Evolutionary conservation across 2,329 filamentous ascomycete species (phyloP).

Genomic region (Colletotrichum siamense): DNA sequence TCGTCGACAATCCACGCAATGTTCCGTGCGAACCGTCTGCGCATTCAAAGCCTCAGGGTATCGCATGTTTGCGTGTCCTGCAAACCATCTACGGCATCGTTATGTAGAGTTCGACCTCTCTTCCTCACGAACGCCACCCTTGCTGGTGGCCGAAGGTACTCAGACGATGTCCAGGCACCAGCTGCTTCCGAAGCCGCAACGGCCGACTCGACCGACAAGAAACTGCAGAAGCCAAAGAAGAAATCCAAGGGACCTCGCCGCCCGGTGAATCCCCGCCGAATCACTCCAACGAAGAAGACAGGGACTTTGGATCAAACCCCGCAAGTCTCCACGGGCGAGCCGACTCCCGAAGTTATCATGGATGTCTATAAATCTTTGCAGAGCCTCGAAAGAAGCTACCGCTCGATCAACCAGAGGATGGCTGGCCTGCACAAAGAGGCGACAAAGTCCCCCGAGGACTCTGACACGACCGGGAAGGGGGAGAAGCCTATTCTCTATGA

Average conservation of each 20-base stretch:
- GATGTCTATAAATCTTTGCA: slow-evolving; percentile 6
- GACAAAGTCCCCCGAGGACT: neutral
- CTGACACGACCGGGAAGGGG: neutral
- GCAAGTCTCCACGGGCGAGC: neutral
- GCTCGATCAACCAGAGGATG: slow-evolving; percentile 2
- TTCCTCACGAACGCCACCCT: neutral
- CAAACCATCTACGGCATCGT: neutral
- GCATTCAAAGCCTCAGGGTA: slow-evolving; percentile 30
- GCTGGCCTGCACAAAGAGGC: neutral
- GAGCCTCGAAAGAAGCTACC: slow-evolving; percentile 7
- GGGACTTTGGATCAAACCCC: neutral
- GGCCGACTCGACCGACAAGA: neutral
- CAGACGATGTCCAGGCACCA: neutral
- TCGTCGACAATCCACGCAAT: slow-evolving; percentile 29
- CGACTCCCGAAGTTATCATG: neutral
- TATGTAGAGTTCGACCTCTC: neutral
- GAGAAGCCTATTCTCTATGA: neutral
- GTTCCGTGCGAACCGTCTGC: slow-evolving; percentile 35
- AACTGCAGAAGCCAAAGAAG: slow-evolving; percentile 15
- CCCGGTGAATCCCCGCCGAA: neutral
- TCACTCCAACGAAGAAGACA: neutral
- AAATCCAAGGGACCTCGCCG: neutral
- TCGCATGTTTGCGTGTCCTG: slow-evolving; percentile 33
- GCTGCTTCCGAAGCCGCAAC: neutral
- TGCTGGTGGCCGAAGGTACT: neutral